A percentile compares a stretch with the other conserved stretches of the same genome.
phyloP scores from a whole-genome alignment of 768 basidiomycete species.

The Naematelia encephala region DNA sequence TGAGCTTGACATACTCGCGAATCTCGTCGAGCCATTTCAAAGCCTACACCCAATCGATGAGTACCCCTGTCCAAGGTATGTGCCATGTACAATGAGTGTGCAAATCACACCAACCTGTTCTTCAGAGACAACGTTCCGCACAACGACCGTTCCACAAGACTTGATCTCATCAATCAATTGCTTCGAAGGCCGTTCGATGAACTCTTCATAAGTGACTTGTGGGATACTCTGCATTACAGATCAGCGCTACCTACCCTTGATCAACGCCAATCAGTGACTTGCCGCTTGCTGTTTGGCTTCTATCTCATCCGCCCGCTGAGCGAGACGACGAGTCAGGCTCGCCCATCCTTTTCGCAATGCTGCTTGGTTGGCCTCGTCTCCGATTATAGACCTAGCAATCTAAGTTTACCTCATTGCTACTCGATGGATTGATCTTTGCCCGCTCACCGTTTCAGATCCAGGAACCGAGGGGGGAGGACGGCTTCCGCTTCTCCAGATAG shows the following conservation, averaged over 20 bases:
- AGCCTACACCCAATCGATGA: slow-evolving; percentile 19
- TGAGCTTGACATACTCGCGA: slow-evolving; percentile 36
- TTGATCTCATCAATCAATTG: slow-evolving; percentile 52
- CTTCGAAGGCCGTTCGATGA: slow-evolving; percentile 14
- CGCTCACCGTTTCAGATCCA: slow-evolving; percentile 57
- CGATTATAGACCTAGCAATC: slow-evolving; percentile 23
- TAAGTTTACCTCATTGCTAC: no score
- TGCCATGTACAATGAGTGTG: not conserved
- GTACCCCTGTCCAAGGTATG: not conserved
- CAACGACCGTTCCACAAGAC: slow-evolving; percentile 58
- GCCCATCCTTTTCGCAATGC: slow-evolving; percentile 28
- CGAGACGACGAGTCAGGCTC: slow-evolving; percentile 24
- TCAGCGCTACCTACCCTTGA: no score
- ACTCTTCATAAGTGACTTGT: slow-evolving; percentile 51
- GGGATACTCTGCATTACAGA: slow-evolving; percentile 52
- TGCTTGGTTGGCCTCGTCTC: slow-evolving; percentile 30
- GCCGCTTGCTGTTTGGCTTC: slow-evolving; percentile 56
- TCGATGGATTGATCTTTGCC: no score
- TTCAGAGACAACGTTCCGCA: slow-evolving; percentile 59
- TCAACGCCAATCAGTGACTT: not conserved
- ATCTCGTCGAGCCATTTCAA: slow-evolving; percentile 55
- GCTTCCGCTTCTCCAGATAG: slow-evolving; percentile 52
- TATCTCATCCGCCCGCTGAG: slow-evolving; percentile 56
- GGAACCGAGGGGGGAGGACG: slow-evolving; percentile 60
- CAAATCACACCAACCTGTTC: slow-evolving; percentile 18